Conservation (phyloP, 306 rosid genomes). For the Herpetospermum pedunculosum region DNA sequence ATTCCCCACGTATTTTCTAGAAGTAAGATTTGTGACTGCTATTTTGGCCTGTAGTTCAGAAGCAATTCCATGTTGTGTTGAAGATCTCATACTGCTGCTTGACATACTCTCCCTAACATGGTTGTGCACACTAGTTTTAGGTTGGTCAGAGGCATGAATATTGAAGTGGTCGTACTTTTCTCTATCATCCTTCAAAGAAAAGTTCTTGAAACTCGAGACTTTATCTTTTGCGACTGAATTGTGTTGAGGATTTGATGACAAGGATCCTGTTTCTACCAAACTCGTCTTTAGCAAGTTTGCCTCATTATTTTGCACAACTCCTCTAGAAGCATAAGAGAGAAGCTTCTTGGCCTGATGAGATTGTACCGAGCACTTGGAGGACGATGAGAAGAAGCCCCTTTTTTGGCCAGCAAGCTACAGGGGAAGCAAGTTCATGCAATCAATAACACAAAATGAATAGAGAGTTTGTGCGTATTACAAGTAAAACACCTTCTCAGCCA, state of each 20-base stretch:
- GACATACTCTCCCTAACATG: constrained; percentile 24
- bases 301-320: constrained; percentile 23
- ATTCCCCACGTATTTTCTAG: constrained; percentile 18
- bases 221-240: constrained; percentile 21
- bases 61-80: constrained; percentile 20
- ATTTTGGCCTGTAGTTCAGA: constrained; percentile 16
- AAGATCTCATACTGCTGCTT: not conserved
- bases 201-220: constrained; percentile 16
- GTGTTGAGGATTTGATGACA: constrained; percentile 16
- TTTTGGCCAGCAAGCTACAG: constrained; percentile 25
- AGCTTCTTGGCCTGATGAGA: constrained; percentile 25
- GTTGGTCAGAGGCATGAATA: constrained; percentile 13
- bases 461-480: not conserved
- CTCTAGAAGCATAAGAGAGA: constrained; percentile 22
- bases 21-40: constrained; percentile 18
- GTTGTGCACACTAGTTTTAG: constrained; percentile 17
- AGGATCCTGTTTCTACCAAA: not conserved
- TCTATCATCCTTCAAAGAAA: constrained; percentile 18
- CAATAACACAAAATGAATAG: not conserved
- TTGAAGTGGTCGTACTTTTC: constrained; percentile 24
- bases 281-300: constrained; percentile 15
- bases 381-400: constrained; percentile 20
- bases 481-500: too few species aligned
- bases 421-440: not conserved
- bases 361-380: constrained; percentile 24